phyloP scores from a whole-genome alignment of 2,329 filamentous ascomycete genomes.

The Penicillium fuscoglaucum region DNA sequence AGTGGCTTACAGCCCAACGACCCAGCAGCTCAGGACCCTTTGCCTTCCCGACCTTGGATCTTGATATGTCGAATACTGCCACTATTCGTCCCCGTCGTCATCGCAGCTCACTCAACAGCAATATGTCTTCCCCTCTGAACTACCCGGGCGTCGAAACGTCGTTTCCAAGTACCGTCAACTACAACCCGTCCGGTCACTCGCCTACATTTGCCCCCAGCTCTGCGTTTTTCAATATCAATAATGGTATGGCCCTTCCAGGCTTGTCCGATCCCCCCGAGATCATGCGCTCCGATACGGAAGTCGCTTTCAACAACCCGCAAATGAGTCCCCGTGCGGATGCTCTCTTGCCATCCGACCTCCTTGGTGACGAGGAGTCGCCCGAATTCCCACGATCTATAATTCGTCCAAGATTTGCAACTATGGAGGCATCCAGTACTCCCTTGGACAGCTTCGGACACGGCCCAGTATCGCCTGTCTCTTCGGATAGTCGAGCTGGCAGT shows the following conservation, averaged over 20 bases:
- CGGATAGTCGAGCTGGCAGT: constrained; percentile 45
- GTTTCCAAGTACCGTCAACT: constrained; percentile 45
- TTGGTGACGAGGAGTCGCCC: constrained; percentile 55
- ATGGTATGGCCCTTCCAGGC: constrained; percentile 59
- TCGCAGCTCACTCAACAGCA: constrained; percentile 49
- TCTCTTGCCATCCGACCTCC: constrained; percentile 61
- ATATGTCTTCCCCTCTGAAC: constrained; percentile 48
- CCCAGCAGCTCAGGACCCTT: constrained; percentile 42
- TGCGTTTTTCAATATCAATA: constrained; percentile 63
- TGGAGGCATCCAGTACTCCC: constrained; percentile 31
- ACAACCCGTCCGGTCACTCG: constrained; percentile 52
- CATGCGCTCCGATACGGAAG: constrained; percentile 54
- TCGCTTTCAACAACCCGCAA: constrained; percentile 57
- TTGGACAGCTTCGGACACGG: constrained; percentile 38
- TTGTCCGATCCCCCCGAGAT: constrained; percentile 42
- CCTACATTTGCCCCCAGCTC: constrained; percentile 53
- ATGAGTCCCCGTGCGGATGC: constrained; percentile 66
- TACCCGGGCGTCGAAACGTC: constrained; percentile 43
- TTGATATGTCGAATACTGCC: constrained; percentile 42
- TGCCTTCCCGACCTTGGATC: constrained; percentile 43
- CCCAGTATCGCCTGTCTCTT: constrained; percentile 48
- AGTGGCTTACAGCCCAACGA: constrained; percentile 45
- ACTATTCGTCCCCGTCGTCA: constrained; percentile 48
- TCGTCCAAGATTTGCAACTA: constrained; percentile 32
- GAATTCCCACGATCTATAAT: constrained; percentile 35